Evolutionary conservation across 805 yeast genomes (phyloP).

Genomic region (Yarrowia divulgata): DNA sequence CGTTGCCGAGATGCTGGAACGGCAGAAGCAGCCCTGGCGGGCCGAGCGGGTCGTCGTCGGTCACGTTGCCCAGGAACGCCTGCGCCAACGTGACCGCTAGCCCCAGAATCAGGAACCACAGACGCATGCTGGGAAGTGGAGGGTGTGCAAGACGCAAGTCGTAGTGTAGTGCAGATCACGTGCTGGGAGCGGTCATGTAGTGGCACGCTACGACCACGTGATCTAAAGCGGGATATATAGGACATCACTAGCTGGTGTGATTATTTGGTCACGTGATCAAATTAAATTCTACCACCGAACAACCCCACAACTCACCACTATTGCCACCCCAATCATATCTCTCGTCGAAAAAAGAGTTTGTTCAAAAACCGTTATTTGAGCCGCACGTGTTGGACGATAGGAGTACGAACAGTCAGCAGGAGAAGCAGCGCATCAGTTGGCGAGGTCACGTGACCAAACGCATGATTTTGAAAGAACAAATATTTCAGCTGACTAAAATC

Average conservation of each 20-base stretch:
- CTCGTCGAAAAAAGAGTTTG: neutral
- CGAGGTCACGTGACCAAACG: no score
- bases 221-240: no score
- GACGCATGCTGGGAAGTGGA: conserved; percentile 1
- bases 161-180: neutral
- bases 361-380: neutral
- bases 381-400: neutral
- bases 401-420: no score
- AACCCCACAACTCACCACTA: no score
- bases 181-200: no score
- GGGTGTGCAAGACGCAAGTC: neutral
- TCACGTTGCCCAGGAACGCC: conserved; percentile 19
- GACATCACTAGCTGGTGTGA: no score
- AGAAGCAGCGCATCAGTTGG: no score
- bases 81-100: neutral
- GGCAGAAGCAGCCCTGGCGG: neutral
- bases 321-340: neutral
- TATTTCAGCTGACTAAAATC: no score
- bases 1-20: conserved; percentile 4
- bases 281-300: no score
- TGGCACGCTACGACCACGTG: no score
- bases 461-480: no score
- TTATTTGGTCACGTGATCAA: no score
- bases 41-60: neutral
- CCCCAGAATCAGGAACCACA: conserved; percentile 6